A percentile compares a stretch with the other conserved stretches of the same genome.
phyloP scores from a whole-genome alignment of 2,329 filamentous ascomycete genomes.

The Pleoardoris graminearum region DNA sequence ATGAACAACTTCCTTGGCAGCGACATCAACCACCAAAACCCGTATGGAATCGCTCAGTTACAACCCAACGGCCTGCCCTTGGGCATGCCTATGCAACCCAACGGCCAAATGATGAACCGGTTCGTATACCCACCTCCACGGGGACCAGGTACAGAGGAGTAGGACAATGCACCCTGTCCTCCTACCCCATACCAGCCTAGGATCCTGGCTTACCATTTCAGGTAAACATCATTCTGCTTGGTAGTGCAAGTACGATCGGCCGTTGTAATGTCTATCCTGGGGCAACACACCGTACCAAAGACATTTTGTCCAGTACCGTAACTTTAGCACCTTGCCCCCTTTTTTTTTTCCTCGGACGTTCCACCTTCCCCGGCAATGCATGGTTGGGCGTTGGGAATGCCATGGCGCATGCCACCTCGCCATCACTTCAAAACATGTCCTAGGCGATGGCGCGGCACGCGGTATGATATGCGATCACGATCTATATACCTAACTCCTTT shows the following conservation, averaged over 20 bases:
- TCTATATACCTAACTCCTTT: conserved; percentile 5
- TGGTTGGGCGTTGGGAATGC: conserved; percentile 26
- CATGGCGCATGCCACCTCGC: conserved; percentile 34
- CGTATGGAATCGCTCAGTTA: conserved; percentile 53
- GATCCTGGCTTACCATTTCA: neutral
- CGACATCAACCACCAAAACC: conserved; percentile 51
- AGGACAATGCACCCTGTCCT: conserved; percentile 25
- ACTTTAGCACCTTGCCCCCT: conserved; percentile 28
- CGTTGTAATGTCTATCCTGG: neutral
- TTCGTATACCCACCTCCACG: conserved; percentile 37
- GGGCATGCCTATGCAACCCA: conserved; percentile 45
- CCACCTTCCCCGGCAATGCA: conserved; percentile 29
- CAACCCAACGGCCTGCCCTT: conserved; percentile 48
- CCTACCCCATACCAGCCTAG: neutral
- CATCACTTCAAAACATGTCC: conserved; percentile 6
- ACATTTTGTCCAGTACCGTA: conserved; percentile 29
- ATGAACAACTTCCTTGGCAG: conserved; percentile 56
- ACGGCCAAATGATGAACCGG: conserved; percentile 44
- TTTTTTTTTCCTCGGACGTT: conserved; percentile 23
- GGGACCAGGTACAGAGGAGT: conserved; percentile 27
- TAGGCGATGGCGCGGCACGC: conserved; percentile 6
- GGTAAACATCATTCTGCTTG: neutral
- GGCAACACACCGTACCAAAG: neutral
- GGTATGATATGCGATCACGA: conserved; percentile 8
- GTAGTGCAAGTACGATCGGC: neutral